Base-by-base conservation (phyloP, 1,284 basidiomycete species). In the Pseudozyma tsukubaensis region DNA sequence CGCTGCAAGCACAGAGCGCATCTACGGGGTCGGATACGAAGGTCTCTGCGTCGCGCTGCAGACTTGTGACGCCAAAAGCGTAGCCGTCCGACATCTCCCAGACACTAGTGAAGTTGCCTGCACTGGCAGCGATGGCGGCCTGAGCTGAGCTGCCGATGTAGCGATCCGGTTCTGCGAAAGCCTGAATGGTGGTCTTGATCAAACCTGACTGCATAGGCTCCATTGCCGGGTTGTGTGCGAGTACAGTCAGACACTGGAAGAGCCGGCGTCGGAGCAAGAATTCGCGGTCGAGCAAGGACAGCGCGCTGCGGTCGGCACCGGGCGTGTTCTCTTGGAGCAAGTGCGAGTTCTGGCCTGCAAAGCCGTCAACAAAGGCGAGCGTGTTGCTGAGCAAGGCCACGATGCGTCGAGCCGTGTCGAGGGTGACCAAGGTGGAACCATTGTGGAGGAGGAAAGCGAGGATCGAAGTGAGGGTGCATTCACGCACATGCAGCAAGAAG, bases 11-110 rank as follows among this genome's bases (percentile, higher is more conserved):
- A n/a, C 43, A 52, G 29, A 67, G 57, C 7, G 62, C 50, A 44
- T 65, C 63, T 47, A 67, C 50, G 5, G 59, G 64, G 29, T 76
- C 68, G 12, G 85, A 51, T 1, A 72, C 74, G 24, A 77, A 72
- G 9, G 67, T 66, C 50, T 75, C 74, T 7, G 84, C 82, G 1
- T 86, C 86, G 5, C 72, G 68, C 32, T 87, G 77, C 24, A 92
- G 86, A 54, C 89, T 92, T 1, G 94, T 94, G 11, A 98, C 89
- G 3, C 96, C 97, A 85, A 93, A 96, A 0, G 92, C 94, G 84
- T 94, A 96, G 0, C 94, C 93, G 83, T 98, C 96, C 0, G 89
- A 87, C 59, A 90, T 89, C 64, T 92, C 89, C 96, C 97, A 98
- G 8, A 99, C 88, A 13, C 89, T 90, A 4, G 90, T 91, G 83